phyloP scores from a whole-genome alignment of 2,329 filamentous ascomycete species.

The Leptographium flavum region DNA sequence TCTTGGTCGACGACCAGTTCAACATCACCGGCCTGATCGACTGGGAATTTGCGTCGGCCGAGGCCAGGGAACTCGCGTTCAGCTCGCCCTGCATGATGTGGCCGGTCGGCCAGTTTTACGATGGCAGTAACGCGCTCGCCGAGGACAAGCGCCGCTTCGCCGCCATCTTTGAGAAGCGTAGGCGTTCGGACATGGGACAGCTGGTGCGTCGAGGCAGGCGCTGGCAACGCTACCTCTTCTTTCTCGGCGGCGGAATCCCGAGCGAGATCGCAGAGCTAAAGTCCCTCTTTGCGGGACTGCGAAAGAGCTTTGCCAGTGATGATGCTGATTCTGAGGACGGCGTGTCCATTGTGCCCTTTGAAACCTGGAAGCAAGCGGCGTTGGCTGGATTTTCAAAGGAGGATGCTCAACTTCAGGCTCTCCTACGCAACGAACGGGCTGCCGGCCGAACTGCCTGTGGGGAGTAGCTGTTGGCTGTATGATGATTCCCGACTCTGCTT shows the following conservation, averaged over 20 bases:
- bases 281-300: neutral
- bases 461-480: too few species aligned
- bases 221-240: slow-evolving; percentile 12
- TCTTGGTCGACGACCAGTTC: slow-evolving; percentile 29
- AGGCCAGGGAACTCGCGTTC: slow-evolving; percentile 17
- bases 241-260: slow-evolving; percentile 1
- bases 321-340: neutral
- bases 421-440: too few species aligned
- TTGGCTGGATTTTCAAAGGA: neutral
- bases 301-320: neutral
- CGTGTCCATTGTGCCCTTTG: too few species aligned
- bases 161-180: slow-evolving; percentile 9
- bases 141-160: slow-evolving; percentile 14
- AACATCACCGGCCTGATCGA: slow-evolving; percentile 34
- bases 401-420: too few species aligned
- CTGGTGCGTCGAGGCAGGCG: slow-evolving; percentile 11
- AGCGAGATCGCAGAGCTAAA: neutral
- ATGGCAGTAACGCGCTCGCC: slow-evolving; percentile 16
- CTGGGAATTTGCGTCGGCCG: slow-evolving; percentile 20
- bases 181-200: slow-evolving; percentile 12
- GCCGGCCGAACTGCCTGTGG: too few species aligned
- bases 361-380: neutral
- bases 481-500: too few species aligned
- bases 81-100: slow-evolving; percentile 20
- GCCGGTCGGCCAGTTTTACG: slow-evolving; percentile 19